These are phyloP conservation scores for Zygosaccharomyces pseudobailii DNA, from an alignment of 1,139 yeast genomes.

Conservation along the genomic window DNA sequence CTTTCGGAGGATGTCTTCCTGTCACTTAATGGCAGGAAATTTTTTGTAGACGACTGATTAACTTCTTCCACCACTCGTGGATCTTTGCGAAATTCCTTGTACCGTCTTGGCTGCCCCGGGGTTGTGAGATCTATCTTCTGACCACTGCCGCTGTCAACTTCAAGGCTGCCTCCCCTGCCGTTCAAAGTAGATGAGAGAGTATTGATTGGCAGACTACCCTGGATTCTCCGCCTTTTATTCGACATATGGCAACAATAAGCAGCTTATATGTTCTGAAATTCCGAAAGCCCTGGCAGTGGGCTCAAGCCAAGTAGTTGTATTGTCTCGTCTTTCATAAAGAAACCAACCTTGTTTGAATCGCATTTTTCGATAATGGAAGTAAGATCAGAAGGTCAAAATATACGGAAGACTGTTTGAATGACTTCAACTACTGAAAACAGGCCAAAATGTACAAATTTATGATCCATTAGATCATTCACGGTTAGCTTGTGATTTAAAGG, in stretches of 20 bases:
- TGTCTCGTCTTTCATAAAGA: neutral
- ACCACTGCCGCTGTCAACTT: slow-evolving; percentile 1
- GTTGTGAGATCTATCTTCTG: neutral
- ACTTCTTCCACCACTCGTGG: slow-evolving; percentile 10
- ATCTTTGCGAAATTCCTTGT: slow-evolving; percentile 11
- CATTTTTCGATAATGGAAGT: neutral
- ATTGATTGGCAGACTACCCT: slow-evolving; percentile 13
- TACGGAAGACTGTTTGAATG: neutral
- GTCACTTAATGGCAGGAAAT: slow-evolving; percentile 8
- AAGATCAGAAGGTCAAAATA: neutral
- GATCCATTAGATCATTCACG: neutral
- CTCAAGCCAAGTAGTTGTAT: neutral
- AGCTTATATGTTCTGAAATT: slow-evolving; percentile 1
- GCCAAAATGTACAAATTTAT: neutral
- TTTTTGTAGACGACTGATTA: slow-evolving; percentile 7
- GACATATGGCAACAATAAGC: slow-evolving; percentile 8
- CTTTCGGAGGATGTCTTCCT: neutral
- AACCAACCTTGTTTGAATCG: neutral
- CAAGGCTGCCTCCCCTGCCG: neutral
- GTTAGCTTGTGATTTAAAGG: neutral
- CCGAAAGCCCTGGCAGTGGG: neutral
- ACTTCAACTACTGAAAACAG: neutral
- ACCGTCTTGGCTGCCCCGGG: slow-evolving; percentile 9
- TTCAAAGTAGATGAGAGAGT: slow-evolving; percentile 5
- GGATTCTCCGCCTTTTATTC: slow-evolving; percentile 13